Conservation (phyloP, 768 basidiomycete genomes). For the Tephrocybe rancida region DNA sequence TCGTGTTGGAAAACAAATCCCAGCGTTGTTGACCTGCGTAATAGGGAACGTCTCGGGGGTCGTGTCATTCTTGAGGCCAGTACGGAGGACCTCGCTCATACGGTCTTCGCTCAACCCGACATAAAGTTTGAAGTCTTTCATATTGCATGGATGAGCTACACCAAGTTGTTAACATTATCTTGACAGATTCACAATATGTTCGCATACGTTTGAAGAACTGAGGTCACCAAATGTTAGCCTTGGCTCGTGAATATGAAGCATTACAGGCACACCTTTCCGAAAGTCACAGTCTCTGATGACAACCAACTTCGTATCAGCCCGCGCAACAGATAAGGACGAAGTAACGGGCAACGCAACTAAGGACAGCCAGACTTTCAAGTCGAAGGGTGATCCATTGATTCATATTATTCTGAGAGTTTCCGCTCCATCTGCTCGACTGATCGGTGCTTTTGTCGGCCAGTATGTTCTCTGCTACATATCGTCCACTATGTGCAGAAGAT, state of each 20-base stretch:
- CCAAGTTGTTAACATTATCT: slow-evolving; percentile 7
- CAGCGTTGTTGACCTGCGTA: slow-evolving; percentile 54
- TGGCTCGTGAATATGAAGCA: background rate
- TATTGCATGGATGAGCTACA: slow-evolving; percentile 82
- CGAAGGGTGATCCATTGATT: slow-evolving; percentile 76
- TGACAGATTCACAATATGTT: background rate
- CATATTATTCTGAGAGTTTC: slow-evolving; percentile 56
- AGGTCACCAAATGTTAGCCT: slow-evolving; percentile 3
- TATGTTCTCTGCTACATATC: slow-evolving; percentile 72
- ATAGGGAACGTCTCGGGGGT: slow-evolving; percentile 66
- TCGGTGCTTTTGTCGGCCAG: slow-evolving; percentile 63
- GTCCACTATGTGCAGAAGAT: slow-evolving; percentile 72
- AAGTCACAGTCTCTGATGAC: slow-evolving; percentile 65
- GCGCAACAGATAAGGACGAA: background rate
- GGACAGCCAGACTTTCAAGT: slow-evolving; percentile 58
- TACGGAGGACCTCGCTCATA: slow-evolving; percentile 68
- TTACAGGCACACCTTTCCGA: slow-evolving; percentile 68
- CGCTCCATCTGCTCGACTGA: slow-evolving; percentile 76
- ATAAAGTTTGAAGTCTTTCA: slow-evolving; percentile 80
- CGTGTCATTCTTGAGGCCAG: slow-evolving; percentile 66
- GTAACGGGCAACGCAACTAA: slow-evolving; percentile 54
- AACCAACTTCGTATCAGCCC: slow-evolving; percentile 3
- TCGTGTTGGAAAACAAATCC: slow-evolving; percentile 61
- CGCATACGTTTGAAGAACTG: slow-evolving; percentile 47
- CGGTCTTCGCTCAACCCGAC: slow-evolving; percentile 65